Percentiles rank a stretch among this genome's conserved stretches.
phyloP scores from a whole-genome alignment of 106 monocot genomes.

The Dactylorhiza incarnata region DNA sequence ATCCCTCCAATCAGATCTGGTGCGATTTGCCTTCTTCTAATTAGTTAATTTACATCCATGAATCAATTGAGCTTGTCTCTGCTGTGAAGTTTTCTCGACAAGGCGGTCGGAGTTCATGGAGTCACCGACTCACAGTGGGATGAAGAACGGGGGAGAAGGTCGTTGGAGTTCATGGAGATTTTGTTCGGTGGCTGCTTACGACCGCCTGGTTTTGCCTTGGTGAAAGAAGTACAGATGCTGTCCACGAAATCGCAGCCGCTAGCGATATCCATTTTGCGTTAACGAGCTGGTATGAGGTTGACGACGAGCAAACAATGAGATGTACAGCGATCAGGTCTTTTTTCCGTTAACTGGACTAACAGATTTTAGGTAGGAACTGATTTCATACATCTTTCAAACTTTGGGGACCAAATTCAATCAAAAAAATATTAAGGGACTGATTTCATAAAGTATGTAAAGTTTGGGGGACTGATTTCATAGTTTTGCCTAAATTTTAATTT shows the following conservation, averaged over 20 bases:
- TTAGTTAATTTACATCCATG: neutral
- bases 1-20: slow-evolving; percentile 47
- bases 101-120: slow-evolving; percentile 48
- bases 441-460: no score
- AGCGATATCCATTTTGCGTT: no score
- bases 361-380: no score
- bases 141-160: neutral
- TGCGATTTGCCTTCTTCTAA: slow-evolving; percentile 11
- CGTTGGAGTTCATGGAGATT: slow-evolving; percentile 48
- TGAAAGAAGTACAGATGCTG: slow-evolving; percentile 35
- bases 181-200: slow-evolving; percentile 62
- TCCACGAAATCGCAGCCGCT: no score
- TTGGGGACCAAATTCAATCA: no score
- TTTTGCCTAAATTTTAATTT: neutral
- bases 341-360: no score
- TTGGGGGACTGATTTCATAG: no score
- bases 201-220: slow-evolving; percentile 54
- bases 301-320: no score
- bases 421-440: no score
- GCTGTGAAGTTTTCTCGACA: slow-evolving; percentile 50
- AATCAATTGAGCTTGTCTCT: no score
- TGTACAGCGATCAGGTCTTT: no score
- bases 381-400: neutral
- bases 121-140: slow-evolving; percentile 26
- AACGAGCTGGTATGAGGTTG: no score